phyloP scores from a whole-genome alignment of 352 stramenopile genomes.

The Phytophthora niederhauseri region DNA sequence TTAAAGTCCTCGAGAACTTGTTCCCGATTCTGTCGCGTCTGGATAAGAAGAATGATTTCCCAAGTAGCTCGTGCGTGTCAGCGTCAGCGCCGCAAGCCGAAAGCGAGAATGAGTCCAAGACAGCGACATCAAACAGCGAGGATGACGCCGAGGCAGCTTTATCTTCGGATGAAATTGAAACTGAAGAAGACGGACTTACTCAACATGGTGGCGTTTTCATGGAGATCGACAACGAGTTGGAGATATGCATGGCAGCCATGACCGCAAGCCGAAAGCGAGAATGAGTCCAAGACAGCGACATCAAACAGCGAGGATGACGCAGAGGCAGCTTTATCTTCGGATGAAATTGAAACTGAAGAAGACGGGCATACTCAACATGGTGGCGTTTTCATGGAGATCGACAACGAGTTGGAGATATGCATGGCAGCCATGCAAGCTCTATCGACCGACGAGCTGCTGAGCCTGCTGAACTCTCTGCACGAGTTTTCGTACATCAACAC shows the following conservation, averaged over 20 bases:
- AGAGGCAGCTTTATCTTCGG: conserved; percentile 8
- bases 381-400: conserved; percentile 27
- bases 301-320: conserved; percentile 22
- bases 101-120: conserved; percentile 29
- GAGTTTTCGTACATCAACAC: conserved; percentile 80
- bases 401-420: conserved; percentile 68
- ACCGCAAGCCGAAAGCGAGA: conserved; percentile 20
- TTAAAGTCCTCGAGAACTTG: conserved; percentile 80
- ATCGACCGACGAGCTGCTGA: conserved; percentile 68
- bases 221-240: conserved; percentile 59
- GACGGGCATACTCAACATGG: conserved; percentile 12
- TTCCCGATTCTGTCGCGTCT: conserved; percentile 70
- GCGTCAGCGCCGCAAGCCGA: conserved; percentile 11
- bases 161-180: conserved; percentile 17
- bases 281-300: conserved; percentile 29
- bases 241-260: conserved; percentile 77
- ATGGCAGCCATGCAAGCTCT: conserved; percentile 79
- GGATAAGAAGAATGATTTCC: conserved; percentile 40
- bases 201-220: conserved; percentile 16
- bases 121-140: conserved; percentile 26
- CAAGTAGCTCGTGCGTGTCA: not conserved
- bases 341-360: conserved; percentile 12
- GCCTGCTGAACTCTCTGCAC: conserved; percentile 58
- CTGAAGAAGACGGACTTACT: conserved; percentile 3
- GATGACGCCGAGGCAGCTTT: conserved; percentile 5